Base-by-base conservation (phyloP, 495 filamentous ascomycete species). In the Penicillium paxilli region DNA sequence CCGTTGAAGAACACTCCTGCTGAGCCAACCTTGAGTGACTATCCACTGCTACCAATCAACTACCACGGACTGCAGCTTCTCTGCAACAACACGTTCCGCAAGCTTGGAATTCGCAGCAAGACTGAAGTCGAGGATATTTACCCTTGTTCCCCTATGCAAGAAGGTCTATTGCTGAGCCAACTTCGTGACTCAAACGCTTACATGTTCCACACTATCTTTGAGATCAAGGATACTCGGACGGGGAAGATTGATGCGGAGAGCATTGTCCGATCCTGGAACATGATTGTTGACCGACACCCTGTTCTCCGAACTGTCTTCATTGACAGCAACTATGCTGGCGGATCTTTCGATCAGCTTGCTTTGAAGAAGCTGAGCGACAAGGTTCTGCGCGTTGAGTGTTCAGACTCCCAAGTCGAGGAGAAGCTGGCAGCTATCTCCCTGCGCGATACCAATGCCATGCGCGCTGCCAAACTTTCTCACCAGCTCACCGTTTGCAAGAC, bases 81-180 rank as follows among this genome's bases (percentile, higher is more conserved):
- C 23, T 49, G 68, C 21, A 65, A 67, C 17, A 69, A 76, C 7
- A 76, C 78, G 7, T 67, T 88, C 17, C 67, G 75, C 6, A 67
- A 72, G 21, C 70, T 82, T 5, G 74, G 76, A 11, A 76, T 87
- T 10, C 66, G 67, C 1, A 62, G 47, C 55, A 66, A 71, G 50
- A 63, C 63, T 20, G 64, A 77, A 1, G 70, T 84, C 2, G 78
- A 89, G 64, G 79, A 84, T 28, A 75, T 81, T 25, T 88, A 87
- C 46, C 86, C 86, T 2, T 84, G 80, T 48, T 86, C 86, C 0
- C 79, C 84, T 0, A 82, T 84, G 32, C 87, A 90, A 55, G 80
- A 87, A 53, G 85, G 81, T 40, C 80, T 89, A 4, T 66, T 90
- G 14, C 80, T 87, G 47, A 86, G 82, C 49, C 84, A 89, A 30